Conservation (phyloP, 495 filamentous ascomycete genomes). For the Darksidea phi region DNA sequence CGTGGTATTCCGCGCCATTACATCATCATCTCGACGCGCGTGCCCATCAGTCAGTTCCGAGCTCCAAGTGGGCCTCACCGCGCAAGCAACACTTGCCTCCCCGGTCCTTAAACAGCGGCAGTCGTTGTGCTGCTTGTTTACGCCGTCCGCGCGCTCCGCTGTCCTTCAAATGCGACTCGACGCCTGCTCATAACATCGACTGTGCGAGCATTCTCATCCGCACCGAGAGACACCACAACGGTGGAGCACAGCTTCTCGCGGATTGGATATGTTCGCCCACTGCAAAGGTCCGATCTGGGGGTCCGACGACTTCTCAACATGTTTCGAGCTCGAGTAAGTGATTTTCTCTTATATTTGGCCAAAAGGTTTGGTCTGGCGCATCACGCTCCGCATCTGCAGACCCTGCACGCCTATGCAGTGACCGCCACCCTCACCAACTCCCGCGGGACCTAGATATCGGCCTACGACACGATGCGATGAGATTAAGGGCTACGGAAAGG, state of each 20-base stretch:
- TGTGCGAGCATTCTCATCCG: slow-evolving; percentile 4
- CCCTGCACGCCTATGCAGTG: too few relatives aligned
- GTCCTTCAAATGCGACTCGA: background rate
- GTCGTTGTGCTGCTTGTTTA: too few relatives aligned
- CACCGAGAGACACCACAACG: background rate
- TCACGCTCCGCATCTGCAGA: too few relatives aligned
- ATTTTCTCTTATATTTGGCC: slow-evolving; percentile 16
- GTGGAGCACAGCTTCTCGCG: background rate
- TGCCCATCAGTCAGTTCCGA: background rate
- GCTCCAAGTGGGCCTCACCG: too few relatives aligned
- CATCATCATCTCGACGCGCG: background rate
- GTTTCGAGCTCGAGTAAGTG: slow-evolving; percentile 86
- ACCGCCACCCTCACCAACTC: too few relatives aligned
- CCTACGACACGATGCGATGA: too few relatives aligned
- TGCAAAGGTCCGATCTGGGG: slow-evolving; percentile 82
- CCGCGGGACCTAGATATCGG: too few relatives aligned
- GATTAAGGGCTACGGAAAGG: too few relatives aligned
- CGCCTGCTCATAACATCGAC: slow-evolving; percentile 11
- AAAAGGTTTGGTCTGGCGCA: background rate
- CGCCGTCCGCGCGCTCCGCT: background rate
- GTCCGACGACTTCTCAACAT: slow-evolving; percentile 81
- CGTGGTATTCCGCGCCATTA: background rate
- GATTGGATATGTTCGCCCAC: slow-evolving; percentile 61
- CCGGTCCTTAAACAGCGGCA: background rate
- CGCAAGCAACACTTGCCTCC: background rate